Percentiles rank a stretch among this genome's conserved stretches.
phyloP scores from a whole-genome alignment of 2,329 filamentous ascomycete genomes.

The Trichophyton mentagrophytes region DNA sequence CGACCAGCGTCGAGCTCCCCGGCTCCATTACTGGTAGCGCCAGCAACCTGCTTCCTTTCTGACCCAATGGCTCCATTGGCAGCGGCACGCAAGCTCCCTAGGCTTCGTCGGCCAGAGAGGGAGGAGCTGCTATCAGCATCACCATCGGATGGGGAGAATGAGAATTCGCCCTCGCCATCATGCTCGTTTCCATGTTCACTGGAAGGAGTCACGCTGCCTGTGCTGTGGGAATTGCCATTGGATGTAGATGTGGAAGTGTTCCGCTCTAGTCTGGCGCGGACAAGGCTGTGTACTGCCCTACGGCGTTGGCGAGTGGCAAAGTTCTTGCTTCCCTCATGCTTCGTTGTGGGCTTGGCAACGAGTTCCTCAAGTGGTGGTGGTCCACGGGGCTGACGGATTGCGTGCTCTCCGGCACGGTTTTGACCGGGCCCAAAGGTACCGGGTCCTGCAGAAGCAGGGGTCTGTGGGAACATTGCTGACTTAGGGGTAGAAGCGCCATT shows the following conservation, averaged over 20 bases:
- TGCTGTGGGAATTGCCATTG: slow-evolving; percentile 48
- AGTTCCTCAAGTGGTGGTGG: slow-evolving; percentile 88
- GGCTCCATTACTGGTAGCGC: slow-evolving; percentile 30
- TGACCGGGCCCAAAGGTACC: slow-evolving; percentile 89
- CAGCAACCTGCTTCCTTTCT: slow-evolving; percentile 59
- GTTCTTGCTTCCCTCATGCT: slow-evolving; percentile 92
- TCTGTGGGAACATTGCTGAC: slow-evolving; percentile 65
- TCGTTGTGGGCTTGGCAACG: slow-evolving; percentile 74
- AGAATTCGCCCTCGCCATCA: slow-evolving; percentile 39
- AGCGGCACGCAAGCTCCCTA: slow-evolving; percentile 62
- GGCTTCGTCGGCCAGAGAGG: slow-evolving; percentile 60
- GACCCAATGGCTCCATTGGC: slow-evolving; percentile 79
- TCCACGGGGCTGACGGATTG: slow-evolving; percentile 79
- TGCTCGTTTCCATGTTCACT: slow-evolving; percentile 46
- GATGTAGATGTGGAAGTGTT: slow-evolving; percentile 48
- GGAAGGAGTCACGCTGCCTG: slow-evolving; percentile 71
- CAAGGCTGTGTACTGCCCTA: slow-evolving; percentile 79
- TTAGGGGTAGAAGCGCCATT: slow-evolving; percentile 53
- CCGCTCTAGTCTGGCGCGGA: slow-evolving; percentile 77
- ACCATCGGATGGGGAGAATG: slow-evolving; percentile 55
- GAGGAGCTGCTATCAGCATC: slow-evolving; percentile 42
- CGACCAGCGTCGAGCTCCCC: slow-evolving; percentile 33
- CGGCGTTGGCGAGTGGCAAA: slow-evolving; percentile 87
- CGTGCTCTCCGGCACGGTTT: slow-evolving; percentile 85
- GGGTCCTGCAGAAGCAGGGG: slow-evolving; percentile 48